Conservation (phyloP, 2,329 filamentous ascomycete genomes). For the Aspergillaceae sp. region DNA sequence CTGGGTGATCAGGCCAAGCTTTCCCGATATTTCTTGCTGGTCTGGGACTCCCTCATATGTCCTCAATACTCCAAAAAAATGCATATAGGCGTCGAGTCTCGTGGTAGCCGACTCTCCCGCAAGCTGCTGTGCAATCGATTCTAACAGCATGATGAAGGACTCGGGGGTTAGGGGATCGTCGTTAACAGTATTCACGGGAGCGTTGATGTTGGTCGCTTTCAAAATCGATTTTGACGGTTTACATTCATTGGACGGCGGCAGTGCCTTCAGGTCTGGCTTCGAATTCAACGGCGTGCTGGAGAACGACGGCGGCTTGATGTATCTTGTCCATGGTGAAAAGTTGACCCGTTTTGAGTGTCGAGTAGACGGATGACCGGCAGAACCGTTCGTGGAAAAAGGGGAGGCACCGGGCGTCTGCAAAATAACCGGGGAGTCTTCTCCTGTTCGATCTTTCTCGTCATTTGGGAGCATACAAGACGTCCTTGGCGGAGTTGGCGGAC, state of each 20-base stretch:
- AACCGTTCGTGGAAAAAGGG: constrained; percentile 31
- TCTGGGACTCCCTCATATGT: constrained; percentile 77
- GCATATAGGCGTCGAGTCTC: constrained; percentile 77
- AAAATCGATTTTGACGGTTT: constrained; percentile 67
- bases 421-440: constrained; percentile 23
- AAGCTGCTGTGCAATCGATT: constrained; percentile 74
- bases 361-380: constrained; percentile 27
- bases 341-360: constrained; percentile 50
- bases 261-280: constrained; percentile 38
- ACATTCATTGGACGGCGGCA: constrained; percentile 43
- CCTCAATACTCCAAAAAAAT: constrained; percentile 65
- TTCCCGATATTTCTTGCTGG: constrained; percentile 60
- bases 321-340: constrained; percentile 52
- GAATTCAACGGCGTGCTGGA: constrained; percentile 20
- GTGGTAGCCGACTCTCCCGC: constrained; percentile 63
- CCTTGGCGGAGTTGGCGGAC: constrained; percentile 50
- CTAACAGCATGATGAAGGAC: constrained; percentile 69
- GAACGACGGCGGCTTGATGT: constrained; percentile 40
- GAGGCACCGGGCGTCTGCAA: constrained; percentile 36
- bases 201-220: constrained; percentile 51
- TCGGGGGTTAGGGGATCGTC: constrained; percentile 42
- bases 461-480: constrained; percentile 19
- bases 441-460: constrained; percentile 28
- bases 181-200: constrained; percentile 34
- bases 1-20: constrained; percentile 67